Evolutionary conservation across 257 asterid species (phyloP), one percentile per base, ranked within the genome.

Genomic region (Nicotiana otophora): DNA sequence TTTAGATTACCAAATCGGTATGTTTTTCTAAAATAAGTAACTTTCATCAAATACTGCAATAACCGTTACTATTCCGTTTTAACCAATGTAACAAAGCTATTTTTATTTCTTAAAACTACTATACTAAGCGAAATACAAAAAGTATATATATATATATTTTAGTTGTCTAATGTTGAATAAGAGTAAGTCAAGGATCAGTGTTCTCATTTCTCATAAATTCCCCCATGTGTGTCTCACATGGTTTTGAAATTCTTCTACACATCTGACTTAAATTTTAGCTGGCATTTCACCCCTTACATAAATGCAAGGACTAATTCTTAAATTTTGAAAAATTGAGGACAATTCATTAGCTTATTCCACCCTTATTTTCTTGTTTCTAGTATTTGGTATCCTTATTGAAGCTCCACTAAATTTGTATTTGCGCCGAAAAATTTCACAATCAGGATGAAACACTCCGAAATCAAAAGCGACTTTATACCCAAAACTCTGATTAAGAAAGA

Each of bases 211-310:
- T 76, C 42, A 75, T 75, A 75, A 75, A 51, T 75, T 72, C 46
- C 15, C 33, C 57, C 86, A 80, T 86, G 83, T 82, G 86, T 76
- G 31, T 28, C 26, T 87, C 90, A 86, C 91, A 81, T 86, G 90
- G 78, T 34, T 81, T 81, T 51, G 78, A 78, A 34, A 67, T 82
- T 80, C 63, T 80, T 86, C 48, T 11, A 48, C 61, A 70, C 87
- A 67, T 82, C 86, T 51, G 15, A 51, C 2, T 28, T 17, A 82
- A 82, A 81, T 57, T 72, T 70, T 82, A 64, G 90, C 88, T 90
- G 91, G 89, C 89, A 89, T 77, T 78, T 55, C 82, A 55, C 36
- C 42, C 62, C 61, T 72, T 76, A 70, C 85, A 82, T 85, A 84
- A 90, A 90, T 87, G 85, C 86, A 1, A 34, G 81, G 86, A 83